Evolutionary conservation across 129 eudicot genomes (phyloP), one percentile per base, ranked within the genome.

Genomic region (Flaveria sonorensis): DNA sequence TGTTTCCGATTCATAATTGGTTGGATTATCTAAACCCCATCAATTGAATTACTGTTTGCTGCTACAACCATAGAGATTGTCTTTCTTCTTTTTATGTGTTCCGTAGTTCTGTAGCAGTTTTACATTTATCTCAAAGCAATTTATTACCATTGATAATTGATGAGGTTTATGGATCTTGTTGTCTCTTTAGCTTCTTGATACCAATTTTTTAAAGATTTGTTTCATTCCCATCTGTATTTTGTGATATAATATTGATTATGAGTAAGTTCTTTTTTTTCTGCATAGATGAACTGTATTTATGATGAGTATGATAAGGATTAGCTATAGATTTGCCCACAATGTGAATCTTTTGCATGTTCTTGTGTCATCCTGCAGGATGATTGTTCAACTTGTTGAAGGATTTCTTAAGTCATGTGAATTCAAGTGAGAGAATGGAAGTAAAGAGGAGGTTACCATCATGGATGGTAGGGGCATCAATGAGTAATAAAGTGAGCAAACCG

Each of bases 391-490:
- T 63, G 26, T 52, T 74, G 32, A 28, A 55, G 79, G 30, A 42
- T 18, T 68, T 43, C 7, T 36, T 36, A 36, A 7, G 5, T 36
- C 18, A 71, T 71, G 67, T 32, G 30, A 63, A 19, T 21, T 51
- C 21, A 19, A 50, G 52, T 18, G 60, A 26, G 45, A 53, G 67
- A 14, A 80, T 73, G 84, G 79, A 65, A 4, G 84, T 48, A 82
- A 87, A 78, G 76, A 76, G 92, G 73, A 84, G 80, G 63, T 81
- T 88, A 15, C 90, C 89, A 3, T 46, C 67, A 72, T 87, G 91
- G 91, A 84, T 87, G 91, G 79, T 87, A 83, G 36, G 70, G 57
- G 77, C 63, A 52, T 60, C 82, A 48, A 63, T 52, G 57, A 47
- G 70, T 63, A 80, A 83, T 67, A 76, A 63, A 28, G 80, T 30